Evolutionary conservation across 768 basidiomycete species (phyloP), one percentile per base, ranked within the genome.

Genomic region (Erythrobasidium yunnanense): DNA sequence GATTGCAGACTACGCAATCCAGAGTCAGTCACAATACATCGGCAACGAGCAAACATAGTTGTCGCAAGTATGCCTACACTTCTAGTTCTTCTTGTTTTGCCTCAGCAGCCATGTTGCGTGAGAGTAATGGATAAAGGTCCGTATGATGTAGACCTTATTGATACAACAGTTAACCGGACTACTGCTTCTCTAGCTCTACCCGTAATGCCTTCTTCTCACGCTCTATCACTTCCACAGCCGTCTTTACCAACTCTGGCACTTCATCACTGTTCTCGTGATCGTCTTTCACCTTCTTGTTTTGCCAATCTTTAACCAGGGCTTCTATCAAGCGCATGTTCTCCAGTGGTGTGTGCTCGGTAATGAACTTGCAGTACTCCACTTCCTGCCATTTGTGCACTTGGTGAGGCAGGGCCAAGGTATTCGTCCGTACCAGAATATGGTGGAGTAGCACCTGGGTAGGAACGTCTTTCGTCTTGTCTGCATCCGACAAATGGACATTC

Each of bases 301-400:
- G 86, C 87, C 87, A 89, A 67, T 85, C 84, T 2, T 81, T 73
- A 18, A 96, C 77, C 0, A 87, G 86, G 17, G 85, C 81, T 57
- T 91, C 87, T 11, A 99, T 78, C 49, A 97, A 80, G 15, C 82
- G 83, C 82, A 84, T 83, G 6, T 86, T 82, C 74, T 96, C 93
- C 66, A 81, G 81, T 67, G 85, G 83, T 1, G 83, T 79, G 73
- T 96, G 95, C 74, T 95, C 92, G 66, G 89, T 87, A 13, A 97
- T 81, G 91, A 92, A 99, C 47, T 88, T 83, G 53, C 95, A 88
- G 75, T 99, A 99, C 78, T 97, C 95, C 2, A 86, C 82, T 74
- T 96, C 90, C 65, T 88, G 86, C 93, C 95, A 97, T 0, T 87
- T 86, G 73, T 96, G 90, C 62, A 90, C 76, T 53, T 82, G 81